A percentile compares a stretch with the other conserved stretches of the same genome.
Conservation (phyloP, 108 stramenopile species). For the Pinguiococcus pyrenoidosus region DNA sequence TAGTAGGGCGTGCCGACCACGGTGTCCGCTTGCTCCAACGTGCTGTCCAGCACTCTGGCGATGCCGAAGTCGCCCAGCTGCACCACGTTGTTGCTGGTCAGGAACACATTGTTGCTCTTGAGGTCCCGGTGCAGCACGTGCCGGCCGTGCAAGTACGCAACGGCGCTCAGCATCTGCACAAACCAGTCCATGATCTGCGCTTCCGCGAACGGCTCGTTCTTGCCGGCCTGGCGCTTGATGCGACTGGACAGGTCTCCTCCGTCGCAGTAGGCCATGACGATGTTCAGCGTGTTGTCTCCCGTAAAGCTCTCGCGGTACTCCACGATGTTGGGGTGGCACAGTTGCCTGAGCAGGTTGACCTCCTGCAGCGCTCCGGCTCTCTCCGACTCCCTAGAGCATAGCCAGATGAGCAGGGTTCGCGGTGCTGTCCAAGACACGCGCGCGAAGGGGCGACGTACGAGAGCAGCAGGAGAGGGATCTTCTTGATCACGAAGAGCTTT, state of each 20-base stretch:
- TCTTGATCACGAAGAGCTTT: no score
- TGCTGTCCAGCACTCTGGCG: constrained; percentile 31
- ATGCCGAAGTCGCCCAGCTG: constrained; percentile 39
- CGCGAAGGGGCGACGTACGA: no score
- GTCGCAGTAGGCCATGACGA: constrained; percentile 37
- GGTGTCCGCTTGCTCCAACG: constrained; percentile 27
- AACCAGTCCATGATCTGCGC: constrained; percentile 13
- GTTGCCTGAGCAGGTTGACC: not conserved
- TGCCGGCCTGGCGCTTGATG: constrained; percentile 11
- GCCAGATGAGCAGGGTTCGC: no score
- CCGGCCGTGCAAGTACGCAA: constrained; percentile 17
- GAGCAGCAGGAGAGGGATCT: no score
- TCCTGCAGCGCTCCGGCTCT: no score
- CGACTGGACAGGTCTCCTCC: constrained; percentile 32
- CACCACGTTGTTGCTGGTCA: constrained; percentile 17
- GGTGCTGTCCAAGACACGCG: no score
- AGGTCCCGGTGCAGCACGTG: constrained; percentile 27
- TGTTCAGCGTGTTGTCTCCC: constrained; percentile 15
- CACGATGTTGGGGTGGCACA: constrained; percentile 11
- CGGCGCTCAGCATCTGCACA: constrained; percentile 11
- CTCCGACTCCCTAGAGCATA: no score
- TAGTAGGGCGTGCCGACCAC: constrained; percentile 54
- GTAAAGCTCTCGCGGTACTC: constrained; percentile 1
- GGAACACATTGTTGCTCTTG: constrained; percentile 36
- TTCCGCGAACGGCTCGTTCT: not conserved